A percentile compares a stretch with the other conserved stretches of the same genome.
Conservation (phyloP, 2,329 filamentous ascomycete species). For the Verticillium alfalfae region DNA sequence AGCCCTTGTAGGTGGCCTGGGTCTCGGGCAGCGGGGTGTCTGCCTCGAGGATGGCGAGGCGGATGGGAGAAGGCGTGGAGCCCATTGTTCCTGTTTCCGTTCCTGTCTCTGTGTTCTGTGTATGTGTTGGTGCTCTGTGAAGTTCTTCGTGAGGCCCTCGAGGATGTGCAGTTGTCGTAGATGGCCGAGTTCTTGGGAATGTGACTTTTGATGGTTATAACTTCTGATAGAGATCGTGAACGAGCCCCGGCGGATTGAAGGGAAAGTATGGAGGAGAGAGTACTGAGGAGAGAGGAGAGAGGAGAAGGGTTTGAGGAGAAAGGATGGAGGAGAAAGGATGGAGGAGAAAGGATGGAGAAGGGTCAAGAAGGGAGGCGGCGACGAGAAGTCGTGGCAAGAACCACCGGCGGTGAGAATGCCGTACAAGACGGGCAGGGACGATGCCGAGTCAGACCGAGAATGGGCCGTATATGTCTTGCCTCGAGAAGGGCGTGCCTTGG, state of each 20-base stretch:
- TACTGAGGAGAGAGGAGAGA: no score
- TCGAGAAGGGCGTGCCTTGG: not conserved
- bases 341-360: no score
- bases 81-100: constrained; percentile 3
- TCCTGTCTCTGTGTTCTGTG: not conserved
- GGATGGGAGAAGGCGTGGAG: constrained; percentile 42
- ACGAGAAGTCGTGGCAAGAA: not conserved
- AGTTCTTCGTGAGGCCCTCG: not conserved
- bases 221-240: no score
- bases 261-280: no score
- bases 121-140: not conserved
- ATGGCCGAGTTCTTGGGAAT: no score
- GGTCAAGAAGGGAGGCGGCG: not conserved
- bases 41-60: constrained; percentile 83
- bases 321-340: no score
- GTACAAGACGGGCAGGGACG: not conserved
- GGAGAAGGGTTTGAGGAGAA: not conserved
- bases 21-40: constrained; percentile 68
- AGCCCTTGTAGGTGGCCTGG: constrained; percentile 61
- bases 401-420: no score
- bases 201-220: no score
- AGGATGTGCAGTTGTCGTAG: no score
- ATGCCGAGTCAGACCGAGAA: not conserved
- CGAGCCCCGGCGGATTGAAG: no score
- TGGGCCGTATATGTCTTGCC: not conserved